Conservation (phyloP, 2,329 filamentous ascomycete species). For the Trichoderma cornu-damae region DNA sequence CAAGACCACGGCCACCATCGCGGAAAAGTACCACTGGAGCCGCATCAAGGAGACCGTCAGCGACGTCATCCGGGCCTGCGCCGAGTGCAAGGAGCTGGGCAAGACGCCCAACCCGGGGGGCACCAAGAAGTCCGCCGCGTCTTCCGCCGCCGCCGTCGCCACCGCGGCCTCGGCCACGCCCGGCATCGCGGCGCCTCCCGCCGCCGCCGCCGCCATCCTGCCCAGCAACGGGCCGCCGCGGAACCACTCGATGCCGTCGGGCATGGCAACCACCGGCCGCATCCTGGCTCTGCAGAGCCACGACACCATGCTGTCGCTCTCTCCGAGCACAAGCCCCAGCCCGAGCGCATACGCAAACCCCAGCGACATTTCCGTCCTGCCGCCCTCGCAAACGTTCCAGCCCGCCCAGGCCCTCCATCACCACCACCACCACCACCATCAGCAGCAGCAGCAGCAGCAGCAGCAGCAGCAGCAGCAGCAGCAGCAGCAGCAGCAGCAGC, state of each 20-base stretch:
- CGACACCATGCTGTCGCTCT: slow-evolving; percentile 27
- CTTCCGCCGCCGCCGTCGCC: background rate
- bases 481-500: slow-evolving; percentile 6
- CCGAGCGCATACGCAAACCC: slow-evolving; percentile 44
- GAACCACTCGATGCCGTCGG: background rate
- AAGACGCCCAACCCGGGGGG: slow-evolving; percentile 45
- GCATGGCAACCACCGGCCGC: slow-evolving; percentile 21
- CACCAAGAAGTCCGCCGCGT: slow-evolving; percentile 21
- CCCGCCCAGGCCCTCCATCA: slow-evolving; percentile 21
- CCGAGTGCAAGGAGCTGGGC: slow-evolving; percentile 76
- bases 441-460: slow-evolving; percentile 21
- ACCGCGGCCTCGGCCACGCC: slow-evolving; percentile 11
- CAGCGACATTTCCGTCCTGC: slow-evolving; percentile 42
- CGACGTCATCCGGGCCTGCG: slow-evolving; percentile 86
- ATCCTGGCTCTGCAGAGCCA: slow-evolving; percentile 31
- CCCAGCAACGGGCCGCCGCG: slow-evolving; percentile 8
- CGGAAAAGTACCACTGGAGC: slow-evolving; percentile 94
- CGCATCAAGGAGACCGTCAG: slow-evolving; percentile 97
- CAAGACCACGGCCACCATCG: slow-evolving; percentile 92
- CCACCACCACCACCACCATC: slow-evolving; percentile 23
- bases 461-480: slow-evolving; percentile 19
- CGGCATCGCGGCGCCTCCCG: background rate
- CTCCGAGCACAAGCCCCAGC: slow-evolving; percentile 26
- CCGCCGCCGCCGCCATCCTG: slow-evolving; percentile 8
- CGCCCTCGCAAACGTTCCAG: slow-evolving; percentile 37